A percentile compares a stretch with the other conserved stretches of the same genome.
phyloP scores from a whole-genome alignment of 163 green algal genomes.

The Scenedesmus sp. region DNA sequence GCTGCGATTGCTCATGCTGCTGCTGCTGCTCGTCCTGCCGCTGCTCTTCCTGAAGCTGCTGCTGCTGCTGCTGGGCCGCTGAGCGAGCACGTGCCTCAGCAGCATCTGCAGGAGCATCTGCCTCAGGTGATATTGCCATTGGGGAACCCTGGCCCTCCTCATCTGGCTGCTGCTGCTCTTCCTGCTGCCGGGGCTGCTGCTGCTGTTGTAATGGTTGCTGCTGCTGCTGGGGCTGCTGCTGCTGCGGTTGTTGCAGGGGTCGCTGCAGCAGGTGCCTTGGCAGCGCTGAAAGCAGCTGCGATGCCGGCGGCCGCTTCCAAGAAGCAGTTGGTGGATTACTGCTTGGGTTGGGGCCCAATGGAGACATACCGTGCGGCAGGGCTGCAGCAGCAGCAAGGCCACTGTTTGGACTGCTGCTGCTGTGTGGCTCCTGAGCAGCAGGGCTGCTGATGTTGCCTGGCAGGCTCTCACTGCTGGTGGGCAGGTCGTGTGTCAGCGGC shows the following conservation, averaged over 20 bases:
- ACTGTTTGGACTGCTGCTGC: neutral
- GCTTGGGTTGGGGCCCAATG: neutral
- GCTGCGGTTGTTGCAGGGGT: neutral
- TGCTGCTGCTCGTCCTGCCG: slow-evolving; percentile 32
- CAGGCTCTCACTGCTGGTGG: slow-evolving; percentile 18
- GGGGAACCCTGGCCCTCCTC: neutral
- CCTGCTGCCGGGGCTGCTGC: neutral
- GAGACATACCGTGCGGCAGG: neutral
- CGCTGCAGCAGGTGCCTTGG: slow-evolving; percentile 5
- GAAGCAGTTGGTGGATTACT: neutral
- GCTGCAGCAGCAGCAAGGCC: slow-evolving; percentile 13
- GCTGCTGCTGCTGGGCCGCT: slow-evolving; percentile 5
- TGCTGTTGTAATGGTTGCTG: neutral
- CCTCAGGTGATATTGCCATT: slow-evolving; percentile 2
- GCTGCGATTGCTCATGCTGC: slow-evolving; percentile 6
- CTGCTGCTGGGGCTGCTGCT: slow-evolving; percentile 4
- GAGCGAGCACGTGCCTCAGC: neutral
- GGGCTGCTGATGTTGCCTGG: neutral
- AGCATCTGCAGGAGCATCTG: neutral
- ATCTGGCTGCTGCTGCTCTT: neutral
- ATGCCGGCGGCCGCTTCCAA: slow-evolving; percentile 2
- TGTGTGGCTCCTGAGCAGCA: neutral
- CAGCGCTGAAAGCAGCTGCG: slow-evolving; percentile 14
- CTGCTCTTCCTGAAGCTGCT: slow-evolving; percentile 1
- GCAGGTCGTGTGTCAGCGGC: slow-evolving; percentile 17